Evolutionary conservation across 495 filamentous ascomycete genomes (phyloP).

Genomic region (Cercophora newfieldiana): DNA sequence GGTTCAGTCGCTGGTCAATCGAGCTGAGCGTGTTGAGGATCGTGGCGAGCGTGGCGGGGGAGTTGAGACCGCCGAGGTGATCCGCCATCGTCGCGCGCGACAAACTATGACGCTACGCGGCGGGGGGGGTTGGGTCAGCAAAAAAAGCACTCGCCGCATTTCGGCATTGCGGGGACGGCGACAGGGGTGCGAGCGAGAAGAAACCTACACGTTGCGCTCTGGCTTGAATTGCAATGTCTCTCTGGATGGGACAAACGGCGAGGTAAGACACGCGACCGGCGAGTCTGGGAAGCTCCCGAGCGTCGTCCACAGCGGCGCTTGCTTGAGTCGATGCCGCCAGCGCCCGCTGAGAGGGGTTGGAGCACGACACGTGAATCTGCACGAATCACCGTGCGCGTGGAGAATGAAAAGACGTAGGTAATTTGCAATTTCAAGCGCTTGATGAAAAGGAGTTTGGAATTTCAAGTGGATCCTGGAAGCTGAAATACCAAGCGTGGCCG

Average conservation of each 20-base stretch:
- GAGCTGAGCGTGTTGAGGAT: slow-evolving; percentile 33
- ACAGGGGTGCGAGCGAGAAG: not conserved
- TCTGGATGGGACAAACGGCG: not conserved
- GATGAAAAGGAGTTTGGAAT: too few relatives aligned
- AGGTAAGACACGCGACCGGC: slow-evolving; percentile 4
- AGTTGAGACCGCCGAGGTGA: slow-evolving; percentile 11
- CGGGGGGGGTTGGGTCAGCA: not conserved
- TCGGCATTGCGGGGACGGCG: slow-evolving; percentile 2
- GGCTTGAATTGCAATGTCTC: not conserved
- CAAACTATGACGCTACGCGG: not conserved
- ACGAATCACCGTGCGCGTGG: not conserved
- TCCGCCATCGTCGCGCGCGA: slow-evolving; percentile 24
- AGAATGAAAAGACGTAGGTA: too few relatives aligned
- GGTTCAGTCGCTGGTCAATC: slow-evolving; percentile 39
- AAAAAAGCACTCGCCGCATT: not conserved
- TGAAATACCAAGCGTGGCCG: too few relatives aligned
- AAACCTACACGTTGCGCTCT: not conserved
- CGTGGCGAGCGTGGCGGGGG: slow-evolving; percentile 27
- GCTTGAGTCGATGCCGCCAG: not conserved
- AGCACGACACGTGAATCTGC: not conserved
- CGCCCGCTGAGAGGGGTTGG: not conserved
- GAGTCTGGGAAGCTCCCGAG: slow-evolving; percentile 8
- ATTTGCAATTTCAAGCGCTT: too few relatives aligned
- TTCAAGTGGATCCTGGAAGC: too few relatives aligned
- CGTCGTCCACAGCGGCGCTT: slow-evolving; percentile 2